phyloP scores from a whole-genome alignment of 1,284 basidiomycete species.

The Cutaneotrichosporon sp. region DNA sequence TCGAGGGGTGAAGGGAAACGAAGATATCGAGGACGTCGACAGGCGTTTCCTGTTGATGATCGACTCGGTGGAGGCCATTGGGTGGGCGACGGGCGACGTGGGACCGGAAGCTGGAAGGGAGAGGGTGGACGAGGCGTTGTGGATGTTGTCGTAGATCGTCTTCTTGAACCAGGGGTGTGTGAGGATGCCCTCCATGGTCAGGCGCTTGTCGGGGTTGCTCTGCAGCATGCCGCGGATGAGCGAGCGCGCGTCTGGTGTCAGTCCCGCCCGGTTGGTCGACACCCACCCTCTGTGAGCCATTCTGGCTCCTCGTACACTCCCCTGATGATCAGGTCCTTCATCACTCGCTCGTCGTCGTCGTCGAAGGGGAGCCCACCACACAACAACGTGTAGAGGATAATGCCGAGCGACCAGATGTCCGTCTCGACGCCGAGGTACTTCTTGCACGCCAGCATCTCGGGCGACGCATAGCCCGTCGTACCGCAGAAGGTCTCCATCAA shows the following conservation, averaged over 20 bases:
- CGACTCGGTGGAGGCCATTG: conserved; percentile 7
- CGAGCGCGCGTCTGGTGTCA: conserved; percentile 69
- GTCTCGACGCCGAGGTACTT: conserved; percentile 92
- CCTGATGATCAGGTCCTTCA: conserved; percentile 82
- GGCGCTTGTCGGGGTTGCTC: conserved; percentile 72
- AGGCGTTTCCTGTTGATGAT: not conserved
- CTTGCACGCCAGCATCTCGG: conserved; percentile 88
- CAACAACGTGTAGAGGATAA: conserved; percentile 91
- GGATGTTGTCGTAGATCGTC: conserved; percentile 50
- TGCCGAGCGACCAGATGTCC: conserved; percentile 94
- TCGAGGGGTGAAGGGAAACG: conserved; percentile 30
- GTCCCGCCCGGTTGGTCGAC: not conserved
- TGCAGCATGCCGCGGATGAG: conserved; percentile 78
- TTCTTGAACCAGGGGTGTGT: conserved; percentile 87
- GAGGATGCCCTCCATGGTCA: conserved; percentile 81
- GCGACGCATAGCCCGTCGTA: conserved; percentile 86
- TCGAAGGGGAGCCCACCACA: conserved; percentile 94
- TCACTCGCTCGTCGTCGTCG: conserved; percentile 88
- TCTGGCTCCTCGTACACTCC: conserved; percentile 90
- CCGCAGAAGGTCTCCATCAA: conserved; percentile 96
- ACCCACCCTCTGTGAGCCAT: conserved; percentile 79
- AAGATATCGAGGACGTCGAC: conserved; percentile 17
- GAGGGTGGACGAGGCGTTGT: conserved; percentile 29
- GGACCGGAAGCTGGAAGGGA: conserved; percentile 23
- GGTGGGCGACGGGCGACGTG: conserved; percentile 12